Evolutionary conservation across 768 basidiomycete genomes (phyloP).

Genomic region (Boletus tomentosulus): DNA sequence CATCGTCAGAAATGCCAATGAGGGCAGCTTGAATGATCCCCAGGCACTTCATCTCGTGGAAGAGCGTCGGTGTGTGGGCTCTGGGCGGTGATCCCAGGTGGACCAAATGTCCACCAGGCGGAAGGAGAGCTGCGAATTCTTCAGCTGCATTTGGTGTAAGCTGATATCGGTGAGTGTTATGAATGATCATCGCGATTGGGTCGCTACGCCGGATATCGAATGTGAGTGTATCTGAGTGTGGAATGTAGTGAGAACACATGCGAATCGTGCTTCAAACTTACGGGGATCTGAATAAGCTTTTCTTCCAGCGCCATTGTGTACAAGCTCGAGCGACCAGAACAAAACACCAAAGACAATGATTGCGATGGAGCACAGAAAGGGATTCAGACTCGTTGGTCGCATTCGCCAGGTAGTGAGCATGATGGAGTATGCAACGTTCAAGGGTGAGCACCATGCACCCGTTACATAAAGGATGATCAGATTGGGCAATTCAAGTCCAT

Average conservation of each 20-base stretch:
- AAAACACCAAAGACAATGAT: neutral
- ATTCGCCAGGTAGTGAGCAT: neutral
- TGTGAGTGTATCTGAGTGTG: neutral
- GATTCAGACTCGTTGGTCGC: neutral
- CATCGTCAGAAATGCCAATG: conserved; percentile 5
- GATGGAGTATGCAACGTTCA: neutral
- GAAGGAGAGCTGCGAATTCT: conserved; percentile 30
- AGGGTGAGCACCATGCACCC: neutral
- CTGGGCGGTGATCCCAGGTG: conserved; percentile 16
- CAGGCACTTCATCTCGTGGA: conserved; percentile 40
- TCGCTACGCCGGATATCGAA: conserved; percentile 8
- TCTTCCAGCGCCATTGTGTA: neutral
- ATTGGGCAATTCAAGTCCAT: neutral
- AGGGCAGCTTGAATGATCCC: conserved; percentile 30
- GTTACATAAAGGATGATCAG: no score
- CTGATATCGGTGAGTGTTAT: conserved; percentile 23
- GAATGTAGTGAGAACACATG: neutral
- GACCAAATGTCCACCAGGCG: conserved; percentile 30
- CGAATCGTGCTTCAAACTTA: neutral
- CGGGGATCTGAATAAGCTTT: neutral
- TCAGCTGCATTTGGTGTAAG: conserved; percentile 10
- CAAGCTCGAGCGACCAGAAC: neutral
- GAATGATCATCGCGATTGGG: conserved; percentile 21
- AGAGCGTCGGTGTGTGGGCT: conserved; percentile 34
- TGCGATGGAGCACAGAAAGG: neutral